Conservation (phyloP, 2,329 filamentous ascomycete genomes). For the Hortaea werneckii region DNA sequence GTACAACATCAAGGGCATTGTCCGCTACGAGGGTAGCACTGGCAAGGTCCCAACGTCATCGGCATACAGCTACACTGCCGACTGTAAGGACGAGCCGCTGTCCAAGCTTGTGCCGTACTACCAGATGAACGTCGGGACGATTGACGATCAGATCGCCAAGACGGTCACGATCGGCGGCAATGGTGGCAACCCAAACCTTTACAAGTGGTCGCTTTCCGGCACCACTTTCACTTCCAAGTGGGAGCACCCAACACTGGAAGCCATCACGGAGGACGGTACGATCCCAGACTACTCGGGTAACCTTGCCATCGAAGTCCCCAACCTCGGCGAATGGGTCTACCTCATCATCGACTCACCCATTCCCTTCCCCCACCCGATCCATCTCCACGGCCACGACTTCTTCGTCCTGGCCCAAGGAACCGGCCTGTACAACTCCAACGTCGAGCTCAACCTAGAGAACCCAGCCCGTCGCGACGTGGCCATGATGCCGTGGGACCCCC, state of each 20-base stretch:
- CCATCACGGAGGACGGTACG: constrained; percentile 24
- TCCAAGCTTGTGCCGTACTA: constrained; percentile 27
- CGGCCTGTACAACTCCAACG: constrained; percentile 18
- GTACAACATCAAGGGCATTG: constrained; percentile 23
- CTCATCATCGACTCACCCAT: constrained; percentile 32
- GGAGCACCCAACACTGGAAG: constrained; percentile 29
- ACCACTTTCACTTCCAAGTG: constrained; percentile 30
- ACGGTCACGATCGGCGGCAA: constrained; percentile 24
- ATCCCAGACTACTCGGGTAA: constrained; percentile 27
- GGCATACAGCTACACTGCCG: constrained; percentile 22
- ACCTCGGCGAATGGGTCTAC: constrained; percentile 31
- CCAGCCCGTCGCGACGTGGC: constrained; percentile 41
- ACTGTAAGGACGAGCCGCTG: constrained; percentile 31
- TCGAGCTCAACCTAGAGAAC: constrained; percentile 29
- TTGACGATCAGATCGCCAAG: constrained; percentile 20
- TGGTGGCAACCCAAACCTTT: constrained; percentile 27
- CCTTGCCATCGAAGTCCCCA: constrained; percentile 27
- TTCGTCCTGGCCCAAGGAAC: constrained; percentile 23
- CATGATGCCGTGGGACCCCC: constrained; percentile 28
- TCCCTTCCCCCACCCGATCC: constrained; percentile 27
- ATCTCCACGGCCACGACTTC: constrained; percentile 22
- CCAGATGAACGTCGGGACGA: constrained; percentile 17
- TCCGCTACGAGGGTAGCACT: constrained; percentile 25
- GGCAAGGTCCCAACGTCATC: constrained; percentile 25
- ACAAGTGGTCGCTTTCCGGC: constrained; percentile 33